Evolutionary conservation across 768 basidiomycete species (phyloP), one percentile per base, ranked within the genome.

Genomic region (Kwoniella botswanensis): DNA sequence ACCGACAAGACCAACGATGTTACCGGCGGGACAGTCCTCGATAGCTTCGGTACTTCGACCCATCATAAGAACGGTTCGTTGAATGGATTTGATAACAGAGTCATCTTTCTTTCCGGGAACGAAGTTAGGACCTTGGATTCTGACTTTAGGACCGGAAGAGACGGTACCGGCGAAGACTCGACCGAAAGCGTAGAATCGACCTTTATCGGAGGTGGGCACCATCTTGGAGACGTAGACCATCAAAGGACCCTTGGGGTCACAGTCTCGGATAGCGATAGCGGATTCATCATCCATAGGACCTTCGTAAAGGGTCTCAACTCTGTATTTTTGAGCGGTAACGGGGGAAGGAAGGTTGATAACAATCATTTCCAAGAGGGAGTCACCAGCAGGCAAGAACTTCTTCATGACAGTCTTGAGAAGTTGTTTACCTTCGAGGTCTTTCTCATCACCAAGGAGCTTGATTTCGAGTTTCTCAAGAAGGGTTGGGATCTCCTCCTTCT

Each of bases 251-350:
- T 90, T 91, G 84, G 97, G 92, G 86, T 98, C 93, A 84, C 97
- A 99, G 84, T 98, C 95, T 64, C 97, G 91, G 87, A 99, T 95
- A 86, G 90, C 93, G 77, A 98, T 93, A 77, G 97, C 97, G 71
- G 93, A 97, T 86, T 99, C 97, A 83, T 99, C 97, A 86, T 99
- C 97, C 94, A 98, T 94, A 80, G 97, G 97, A 84, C 97, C 97
- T 84, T 99, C 97, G 85, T 99, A 98, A 73, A 99, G 91, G 76
- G 97, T 98, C 88, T 98, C 94, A 67, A 97, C 95, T 88, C 97
- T 95, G 86, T 98, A 98, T 65, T 91, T 89, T 86, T 99, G 97
- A 72, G 97, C 97, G 73, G 96, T 98, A 68, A 90, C 90, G 68
- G 95, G 96, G 24, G 97, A 99, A 56, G 97, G 96, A 75, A 99